Evolutionary conservation across 2,329 filamentous ascomycete species (phyloP), one percentile per base, ranked within the genome.

Genomic region (Samsoniella hepiali): DNA sequence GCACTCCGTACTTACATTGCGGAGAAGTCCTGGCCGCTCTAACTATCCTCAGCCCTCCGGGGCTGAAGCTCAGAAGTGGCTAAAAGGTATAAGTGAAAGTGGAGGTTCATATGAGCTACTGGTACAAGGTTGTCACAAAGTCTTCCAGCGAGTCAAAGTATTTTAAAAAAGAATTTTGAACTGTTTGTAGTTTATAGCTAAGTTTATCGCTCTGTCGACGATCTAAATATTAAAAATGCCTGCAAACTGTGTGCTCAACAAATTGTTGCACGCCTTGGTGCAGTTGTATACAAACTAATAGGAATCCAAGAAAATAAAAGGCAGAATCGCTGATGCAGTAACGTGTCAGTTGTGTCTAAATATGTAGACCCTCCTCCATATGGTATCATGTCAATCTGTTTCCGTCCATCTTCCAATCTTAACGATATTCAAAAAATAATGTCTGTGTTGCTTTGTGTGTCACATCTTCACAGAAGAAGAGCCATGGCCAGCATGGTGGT

Each of bases 401-500:
- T 54, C 38, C 13, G 38, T 15, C 36, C 1, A 31, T 15, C 29
- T 38, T 40, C 32, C 57, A 13, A n/a, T 27, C 22, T 17, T 36
- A 22, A 60, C 32, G 11, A 59, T 38, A 29, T 51, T 13, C 38
- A 58, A 45, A 42, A 58, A 58, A 58, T 32, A 15, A 58, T 36
- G 29, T 5, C 9, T 42, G 29, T 49, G 31, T 17, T 54, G 13
- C 22, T 58, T 36, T 36, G 7, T 49, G 15, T 22, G 7, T 27
- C 5, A 49, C 51, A 27, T 31, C 54, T 51, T 57, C 34, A 63
- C 61, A 63, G 45, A 57, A 63, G 44, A 45, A 58, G 34, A 53
- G 42, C 54, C 61, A 63, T 63, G 61, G 45, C 61, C 61, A 63
- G 54, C 61, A 63, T 51, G 61, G 61, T 57, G 29, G 45, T 51